Conservation (phyloP, 495 filamentous ascomycete species). For the Chaetomium cochliodes region DNA sequence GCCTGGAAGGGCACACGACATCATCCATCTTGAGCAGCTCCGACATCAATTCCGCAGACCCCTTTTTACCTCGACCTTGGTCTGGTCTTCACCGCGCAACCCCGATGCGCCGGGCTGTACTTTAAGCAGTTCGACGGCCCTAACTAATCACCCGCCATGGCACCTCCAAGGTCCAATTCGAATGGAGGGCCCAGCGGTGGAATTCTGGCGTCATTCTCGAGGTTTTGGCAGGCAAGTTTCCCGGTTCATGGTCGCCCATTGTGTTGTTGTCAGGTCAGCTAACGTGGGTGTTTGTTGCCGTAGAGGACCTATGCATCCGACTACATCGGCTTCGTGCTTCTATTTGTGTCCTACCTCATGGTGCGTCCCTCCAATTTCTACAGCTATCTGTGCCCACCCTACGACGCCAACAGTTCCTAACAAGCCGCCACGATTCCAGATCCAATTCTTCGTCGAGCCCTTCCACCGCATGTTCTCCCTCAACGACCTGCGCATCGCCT, state of each 20-base stretch:
- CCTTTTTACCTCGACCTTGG: not conserved
- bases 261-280: not conserved
- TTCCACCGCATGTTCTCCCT: slow-evolving; percentile 88
- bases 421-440: slow-evolving; percentile 40
- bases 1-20: not conserved
- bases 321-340: slow-evolving; percentile 72
- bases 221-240: slow-evolving; percentile 50
- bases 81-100: not conserved
- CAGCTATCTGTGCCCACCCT: not conserved
- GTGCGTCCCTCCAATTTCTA: slow-evolving; percentile 41
- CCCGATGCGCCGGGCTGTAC: slow-evolving; percentile 31
- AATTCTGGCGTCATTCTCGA: slow-evolving; percentile 42
- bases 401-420: not conserved
- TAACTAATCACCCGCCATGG: slow-evolving; percentile 42
- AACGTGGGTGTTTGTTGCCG: not conserved
- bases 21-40: not conserved
- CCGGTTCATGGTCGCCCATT: not conserved
- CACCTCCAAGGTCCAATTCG: slow-evolving; percentile 33
- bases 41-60: not conserved
- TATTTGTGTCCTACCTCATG: slow-evolving; percentile 65
- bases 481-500: slow-evolving; percentile 78
- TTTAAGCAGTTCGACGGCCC: slow-evolving; percentile 45
- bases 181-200: slow-evolving; percentile 16
- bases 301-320: slow-evolving; percentile 83
- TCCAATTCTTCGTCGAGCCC: slow-evolving; percentile 71